These are phyloP conservation scores for Funneliformis mosseae DNA, from an alignment of 192 early-diverging fungal species.

Conservation along the genomic window DNA sequence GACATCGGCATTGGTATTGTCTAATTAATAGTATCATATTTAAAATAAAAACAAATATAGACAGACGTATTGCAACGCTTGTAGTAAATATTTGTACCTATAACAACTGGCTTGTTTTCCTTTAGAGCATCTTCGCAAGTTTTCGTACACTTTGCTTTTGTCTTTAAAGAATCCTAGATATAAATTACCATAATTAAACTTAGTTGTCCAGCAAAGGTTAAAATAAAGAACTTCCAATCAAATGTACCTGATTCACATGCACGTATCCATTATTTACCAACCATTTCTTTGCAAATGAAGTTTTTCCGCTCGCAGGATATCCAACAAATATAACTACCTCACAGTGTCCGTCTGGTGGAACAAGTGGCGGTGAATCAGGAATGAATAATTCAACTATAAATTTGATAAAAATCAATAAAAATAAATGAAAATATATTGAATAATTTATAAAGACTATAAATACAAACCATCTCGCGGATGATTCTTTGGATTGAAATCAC, in stretches of 20 bases:
- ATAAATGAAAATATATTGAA: background rate
- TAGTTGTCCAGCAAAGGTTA: background rate
- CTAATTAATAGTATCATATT: conserved; percentile 28
- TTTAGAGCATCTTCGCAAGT: conserved; percentile 55
- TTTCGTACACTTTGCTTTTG: conserved; percentile 72
- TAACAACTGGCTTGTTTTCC: conserved; percentile 61
- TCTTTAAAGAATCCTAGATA: conserved; percentile 76
- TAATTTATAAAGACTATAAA: background rate
- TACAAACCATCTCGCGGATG: conserved; percentile 41
- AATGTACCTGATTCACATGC: conserved; percentile 65
- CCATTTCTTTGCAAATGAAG: conserved; percentile 66
- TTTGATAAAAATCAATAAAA: background rate
- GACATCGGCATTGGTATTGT: conserved; percentile 82
- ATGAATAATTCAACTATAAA: conserved; percentile 43
- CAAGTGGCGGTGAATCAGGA: conserved; percentile 38
- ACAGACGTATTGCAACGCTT: background rate
- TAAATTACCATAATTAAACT: background rate
- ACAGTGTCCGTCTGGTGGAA: conserved; percentile 33
- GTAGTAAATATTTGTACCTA: conserved; percentile 56
- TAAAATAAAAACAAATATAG: background rate
- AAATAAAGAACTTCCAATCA: background rate
- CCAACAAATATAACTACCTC: conserved; percentile 81
- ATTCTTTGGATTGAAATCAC: conserved; percentile 52
- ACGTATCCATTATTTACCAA: conserved; percentile 66
- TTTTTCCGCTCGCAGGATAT: conserved; percentile 84